A percentile compares a stretch with the other conserved stretches of the same genome.
Evolutionary conservation across 768 basidiomycete species (phyloP).

Genomic region (Tulasnella calospora): DNA sequence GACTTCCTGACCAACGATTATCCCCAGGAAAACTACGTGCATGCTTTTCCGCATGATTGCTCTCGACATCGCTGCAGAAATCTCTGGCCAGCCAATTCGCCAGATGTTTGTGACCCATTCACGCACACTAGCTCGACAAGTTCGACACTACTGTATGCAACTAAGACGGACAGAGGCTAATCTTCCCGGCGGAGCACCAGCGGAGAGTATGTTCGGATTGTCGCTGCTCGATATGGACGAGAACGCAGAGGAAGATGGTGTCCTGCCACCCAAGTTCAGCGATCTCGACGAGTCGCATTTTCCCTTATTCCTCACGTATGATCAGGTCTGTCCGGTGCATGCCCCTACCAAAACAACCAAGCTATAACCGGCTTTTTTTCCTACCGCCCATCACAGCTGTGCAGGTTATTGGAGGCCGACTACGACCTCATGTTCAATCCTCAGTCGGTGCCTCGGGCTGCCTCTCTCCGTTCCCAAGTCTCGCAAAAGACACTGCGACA

Average conservation of each 20-base stretch:
- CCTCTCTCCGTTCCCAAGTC: not conserved
- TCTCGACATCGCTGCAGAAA: not conserved
- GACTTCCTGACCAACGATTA: too few species aligned
- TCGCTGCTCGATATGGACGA: constrained; percentile 38
- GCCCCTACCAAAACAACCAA: too few species aligned
- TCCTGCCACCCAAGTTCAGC: constrained; percentile 53
- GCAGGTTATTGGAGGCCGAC: constrained; percentile 48
- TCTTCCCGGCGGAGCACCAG: not conserved
- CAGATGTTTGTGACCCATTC: constrained; percentile 28
- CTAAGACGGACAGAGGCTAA: constrained; percentile 45
- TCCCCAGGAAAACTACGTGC: constrained; percentile 29
- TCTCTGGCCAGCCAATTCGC: not conserved
- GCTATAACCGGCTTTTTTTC: too few species aligned
- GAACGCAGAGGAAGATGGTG: constrained; percentile 35
- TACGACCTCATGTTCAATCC: constrained; percentile 29
- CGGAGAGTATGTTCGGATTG: too few species aligned
- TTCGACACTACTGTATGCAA: constrained; percentile 58
- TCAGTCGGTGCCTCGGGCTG: too few species aligned
- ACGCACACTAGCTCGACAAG: constrained; percentile 53
- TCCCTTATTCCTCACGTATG: constrained; percentile 64
- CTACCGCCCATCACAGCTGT: too few species aligned
- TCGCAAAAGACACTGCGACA: not conserved
- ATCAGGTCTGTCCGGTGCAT: constrained; percentile 48
- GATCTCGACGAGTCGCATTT: constrained; percentile 57
- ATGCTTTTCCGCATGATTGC: constrained; percentile 24